These are phyloP conservation scores for Lipomyces sp. DNA, from an alignment of 805 yeast genomes.

Conservation along the genomic window DNA sequence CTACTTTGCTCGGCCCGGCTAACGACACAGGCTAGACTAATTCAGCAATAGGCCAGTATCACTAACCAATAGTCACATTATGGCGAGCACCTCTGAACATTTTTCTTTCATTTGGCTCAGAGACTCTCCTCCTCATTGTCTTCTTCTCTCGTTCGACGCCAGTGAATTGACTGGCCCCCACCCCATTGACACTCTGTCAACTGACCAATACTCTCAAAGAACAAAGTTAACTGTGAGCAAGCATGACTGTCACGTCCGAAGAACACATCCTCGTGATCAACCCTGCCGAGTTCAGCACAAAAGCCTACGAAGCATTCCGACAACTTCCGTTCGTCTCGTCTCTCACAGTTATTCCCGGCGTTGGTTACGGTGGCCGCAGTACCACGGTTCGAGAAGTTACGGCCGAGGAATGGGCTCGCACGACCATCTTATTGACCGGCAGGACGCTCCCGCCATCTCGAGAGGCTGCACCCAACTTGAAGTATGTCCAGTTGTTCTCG, in stretches of 20 bases:
- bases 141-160: too few relatives aligned
- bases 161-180: background rate
- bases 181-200: background rate
- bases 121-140: too few relatives aligned
- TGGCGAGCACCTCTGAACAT: too few relatives aligned
- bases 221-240: background rate
- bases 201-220: background rate
- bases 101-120: too few relatives aligned
- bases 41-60: too few relatives aligned
- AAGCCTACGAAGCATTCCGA: conserved; percentile 23
- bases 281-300: conserved; percentile 15
- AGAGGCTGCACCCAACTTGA: conserved; percentile 37
- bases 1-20: too few relatives aligned
- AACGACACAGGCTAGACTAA: too few relatives aligned
- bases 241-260: conserved; percentile 15
- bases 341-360: conserved; percentile 26
- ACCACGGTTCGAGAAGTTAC: conserved; percentile 19
- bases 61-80: too few relatives aligned
- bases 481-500: conserved; percentile 35
- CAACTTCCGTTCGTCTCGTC: conserved; percentile 29
- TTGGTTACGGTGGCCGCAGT: conserved; percentile 28
- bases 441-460: conserved; percentile 29
- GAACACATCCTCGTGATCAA: conserved; percentile 29
- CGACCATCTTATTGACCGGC: conserved; percentile 28
- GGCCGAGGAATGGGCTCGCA: conserved; percentile 32